Conservation (phyloP, 129 eudicot species). For the Helianthus annuus region DNA sequence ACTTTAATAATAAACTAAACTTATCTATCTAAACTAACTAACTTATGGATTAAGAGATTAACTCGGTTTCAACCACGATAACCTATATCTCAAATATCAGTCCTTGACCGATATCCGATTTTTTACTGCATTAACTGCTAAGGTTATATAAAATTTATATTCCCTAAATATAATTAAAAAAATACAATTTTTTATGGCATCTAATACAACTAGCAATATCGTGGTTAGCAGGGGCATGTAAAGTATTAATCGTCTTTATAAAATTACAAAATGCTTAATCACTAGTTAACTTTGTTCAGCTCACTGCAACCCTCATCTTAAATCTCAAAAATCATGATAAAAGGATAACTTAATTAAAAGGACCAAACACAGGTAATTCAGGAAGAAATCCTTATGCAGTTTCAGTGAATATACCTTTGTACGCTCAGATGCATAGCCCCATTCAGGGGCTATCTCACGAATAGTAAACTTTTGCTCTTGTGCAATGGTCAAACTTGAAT, state of each 20-base stretch:
- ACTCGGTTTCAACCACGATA: too few relatives aligned
- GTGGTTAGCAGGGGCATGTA: neutral
- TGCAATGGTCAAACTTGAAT: constrained; percentile 52
- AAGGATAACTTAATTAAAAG: neutral
- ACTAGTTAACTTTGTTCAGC: neutral
- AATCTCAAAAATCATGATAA: neutral
- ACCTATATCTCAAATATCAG: too few relatives aligned
- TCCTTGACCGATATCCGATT: too few relatives aligned
- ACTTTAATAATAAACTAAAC: too few relatives aligned
- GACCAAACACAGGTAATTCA: constrained; percentile 2
- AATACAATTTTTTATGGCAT: too few relatives aligned
- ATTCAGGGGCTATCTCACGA: constrained; percentile 82
- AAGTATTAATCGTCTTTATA: neutral
- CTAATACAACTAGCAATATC: neutral
- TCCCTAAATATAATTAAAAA: too few relatives aligned
- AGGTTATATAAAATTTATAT: too few relatives aligned
- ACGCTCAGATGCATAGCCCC: constrained; percentile 80
- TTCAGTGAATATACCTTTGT: constrained; percentile 64
- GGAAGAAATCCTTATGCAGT: neutral
- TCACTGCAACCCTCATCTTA: constrained; percentile 9
- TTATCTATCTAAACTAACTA: too few relatives aligned
- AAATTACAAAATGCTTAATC: neutral
- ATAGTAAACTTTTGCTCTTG: constrained; percentile 76
- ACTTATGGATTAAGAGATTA: too few relatives aligned
- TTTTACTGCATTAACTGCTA: too few relatives aligned